Evolutionary conservation across 768 basidiomycete species (phyloP), one percentile per base, ranked within the genome.

Genomic region (Zangia roseola): DNA sequence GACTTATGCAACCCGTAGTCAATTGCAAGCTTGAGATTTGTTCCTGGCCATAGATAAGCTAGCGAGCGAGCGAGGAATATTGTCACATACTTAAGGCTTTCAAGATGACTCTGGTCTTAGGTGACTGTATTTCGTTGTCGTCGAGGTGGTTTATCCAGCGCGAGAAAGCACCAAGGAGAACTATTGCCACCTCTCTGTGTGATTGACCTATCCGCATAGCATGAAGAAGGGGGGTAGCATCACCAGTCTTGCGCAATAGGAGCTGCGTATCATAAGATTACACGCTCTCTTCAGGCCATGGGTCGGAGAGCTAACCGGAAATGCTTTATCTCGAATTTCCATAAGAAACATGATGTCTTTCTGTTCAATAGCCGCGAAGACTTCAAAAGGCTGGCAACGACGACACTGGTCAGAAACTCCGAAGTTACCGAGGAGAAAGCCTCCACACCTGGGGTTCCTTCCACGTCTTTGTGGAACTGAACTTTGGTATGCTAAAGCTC

Each of bases 1-100:
- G 84, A 82, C 59, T 81, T 84, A 53, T 87, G 80, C 35, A 95
- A 76, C 17, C 91, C 91, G 57, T 86, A 86, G 61, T 94, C 90
- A 43, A 97, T 97, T 2, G 93, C 94, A 38, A 93, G 78, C 65
- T 95, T 94, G 46, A 98, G 79, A 64, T 94, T 92, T 16, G 82
- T 78, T 36, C 88, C 88, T 84, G 49, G 9, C 24, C 21, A 87
- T 71, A 14, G 84, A 88, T 64, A 79, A 86, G 61, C 86, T 83
- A 48, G 88, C 3, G 85, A 90, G 34, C 87, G 71, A 62, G 87
- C 86, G 42, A 91, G 73, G 63, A 87, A 86, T 78, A 81, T 77
- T 31, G 21, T 12, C 12, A 70, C 81, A 51, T 66, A 93, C 92
- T 82, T 19, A 97, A 69, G 16, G 86, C 84, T 63, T 91, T 92